Evolutionary conservation across 371 early-diverging fungal species (phyloP), one percentile per base, ranked within the genome.

Genomic region (Basidiobolus meristosporus): DNA sequence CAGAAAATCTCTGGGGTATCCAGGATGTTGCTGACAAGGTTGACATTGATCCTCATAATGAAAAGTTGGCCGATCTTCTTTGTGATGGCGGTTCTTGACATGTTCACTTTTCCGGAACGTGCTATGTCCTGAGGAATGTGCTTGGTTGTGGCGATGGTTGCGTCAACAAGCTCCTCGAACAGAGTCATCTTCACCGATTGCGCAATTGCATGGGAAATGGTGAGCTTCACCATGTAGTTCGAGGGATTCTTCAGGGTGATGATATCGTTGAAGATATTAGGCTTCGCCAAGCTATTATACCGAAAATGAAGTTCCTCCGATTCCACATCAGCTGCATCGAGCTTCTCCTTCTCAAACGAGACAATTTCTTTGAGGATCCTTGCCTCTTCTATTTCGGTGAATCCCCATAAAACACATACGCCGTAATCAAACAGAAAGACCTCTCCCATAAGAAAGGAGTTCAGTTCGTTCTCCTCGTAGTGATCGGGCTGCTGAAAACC

Each of bases 401-500:
- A 76, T 26, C 90, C 90, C 97, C 97, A 96, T 45, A 90, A 75
- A 1, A 92, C 93, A 1, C 86, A 81, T 5, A 90, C 91, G 19
- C 96, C 91, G 50, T 90, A 91, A 47, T 90, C 91, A 50, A 91
- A 93, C 36, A 81, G 58, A 44, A 82, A 83, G 9, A 82, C 55
- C 48, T 84, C 84, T 33, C 80, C 79, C 18, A 71, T 71, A 39
- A 53, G 60, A 38, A 69, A 70, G 6, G 59, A 61, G 17, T 53
- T 47, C 2, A 14, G 17, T 11, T 11, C 21, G 10, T 11, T 11
- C 7, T 19, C 19, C 19, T 16, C 19, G 19, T 11, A 19, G 6
- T 36, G 36, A 21, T 17, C 9, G 4, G 1, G 12, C 10, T 19
- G 21, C 4, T 36, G 18, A 10, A 11, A 36, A 10, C 19, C 19